Base-by-base conservation (phyloP, 1,284 basidiomycete genomes). In the Leccinum fallax region DNA sequence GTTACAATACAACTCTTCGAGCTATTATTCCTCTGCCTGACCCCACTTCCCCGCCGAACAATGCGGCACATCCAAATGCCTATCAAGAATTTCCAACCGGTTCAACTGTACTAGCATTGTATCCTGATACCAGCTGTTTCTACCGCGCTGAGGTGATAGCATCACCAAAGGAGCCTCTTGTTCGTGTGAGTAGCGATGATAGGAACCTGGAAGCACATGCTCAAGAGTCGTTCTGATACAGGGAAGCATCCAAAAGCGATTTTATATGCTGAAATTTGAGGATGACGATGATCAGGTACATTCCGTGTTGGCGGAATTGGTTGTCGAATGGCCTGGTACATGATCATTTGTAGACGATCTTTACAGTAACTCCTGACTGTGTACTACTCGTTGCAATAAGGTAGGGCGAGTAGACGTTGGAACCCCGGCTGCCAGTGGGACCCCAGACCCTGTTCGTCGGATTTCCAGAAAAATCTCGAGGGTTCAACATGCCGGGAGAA, bases 41-140 rank as follows among this genome's bases (percentile, higher is more conserved):
- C 71, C 85, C 86, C 10, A 80, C 76, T 53, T 87, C 87, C 1
- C 77, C 79, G 11, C 74, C 79, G 43, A 83, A 81, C 46, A 86
- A 76, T 68, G 80, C 88, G 0, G 80, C 87, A 19, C 89, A 92
- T 74, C 77, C 85, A 48, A 85, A 80, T 66, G 81, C 85, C 13
- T 92, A 92, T 73, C 88, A 84, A 56, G 86, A 88, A 65, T 93
- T 91, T 70, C 74, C 82, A n/a, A 76, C 82, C 0, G 86, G 90
- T 2, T 85, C 88, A 11, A 89, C 82, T 0, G 92, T 93, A 6
- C 85, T 93, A 83, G 91, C 89, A 1, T 77, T 93, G 13, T 93
- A 93, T 74, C 92, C 91, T 0, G 92, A 93, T 69, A 93, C 91
- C 0, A 93, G 90, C 66, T 92, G 90, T 71, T 93, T 93, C 77